Percentiles rank a stretch among this genome's conserved stretches.
Conservation (phyloP, 2,329 filamentous ascomycete genomes). For the Arthrobotrys entomopaga region DNA sequence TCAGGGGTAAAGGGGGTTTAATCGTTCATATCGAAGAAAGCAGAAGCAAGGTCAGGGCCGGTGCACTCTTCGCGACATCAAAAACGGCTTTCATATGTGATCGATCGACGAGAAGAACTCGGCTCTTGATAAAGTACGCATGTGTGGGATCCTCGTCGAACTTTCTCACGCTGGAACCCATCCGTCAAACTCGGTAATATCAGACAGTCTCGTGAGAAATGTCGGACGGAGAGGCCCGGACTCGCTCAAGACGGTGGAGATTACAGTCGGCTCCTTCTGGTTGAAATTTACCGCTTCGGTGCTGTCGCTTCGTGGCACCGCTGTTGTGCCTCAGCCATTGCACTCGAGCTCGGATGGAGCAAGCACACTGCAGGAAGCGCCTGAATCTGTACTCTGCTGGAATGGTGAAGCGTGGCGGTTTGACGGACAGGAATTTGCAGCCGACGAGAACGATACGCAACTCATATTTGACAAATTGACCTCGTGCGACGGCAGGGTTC, state of each 20-base stretch:
- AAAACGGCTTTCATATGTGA: constrained; percentile 1
- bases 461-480: constrained; percentile 72
- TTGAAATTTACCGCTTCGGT: constrained; percentile 83
- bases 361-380: constrained; percentile 67
- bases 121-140: constrained; percentile 19
- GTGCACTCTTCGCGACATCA: too few relatives aligned
- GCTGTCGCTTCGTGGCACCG: constrained; percentile 82
- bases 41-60: neutral
- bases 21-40: too few relatives aligned
- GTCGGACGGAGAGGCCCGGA: constrained; percentile 58
- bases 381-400: constrained; percentile 76
- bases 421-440: constrained; percentile 66
- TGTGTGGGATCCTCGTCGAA: constrained; percentile 59
- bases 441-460: constrained; percentile 78
- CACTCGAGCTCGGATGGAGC: constrained; percentile 63
- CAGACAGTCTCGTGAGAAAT: constrained; percentile 53
- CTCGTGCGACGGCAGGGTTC: constrained; percentile 62
- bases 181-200: constrained; percentile 21
- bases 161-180: constrained; percentile 40
- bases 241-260: constrained; percentile 62
- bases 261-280: constrained; percentile 57
- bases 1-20: constrained; percentile 25
- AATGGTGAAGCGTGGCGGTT: constrained; percentile 96
- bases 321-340: constrained; percentile 78
- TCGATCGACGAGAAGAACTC: neutral